phyloP scores from a whole-genome alignment of 1,284 basidiomycete genomes.

The Ceratobasidium theobromae region DNA sequence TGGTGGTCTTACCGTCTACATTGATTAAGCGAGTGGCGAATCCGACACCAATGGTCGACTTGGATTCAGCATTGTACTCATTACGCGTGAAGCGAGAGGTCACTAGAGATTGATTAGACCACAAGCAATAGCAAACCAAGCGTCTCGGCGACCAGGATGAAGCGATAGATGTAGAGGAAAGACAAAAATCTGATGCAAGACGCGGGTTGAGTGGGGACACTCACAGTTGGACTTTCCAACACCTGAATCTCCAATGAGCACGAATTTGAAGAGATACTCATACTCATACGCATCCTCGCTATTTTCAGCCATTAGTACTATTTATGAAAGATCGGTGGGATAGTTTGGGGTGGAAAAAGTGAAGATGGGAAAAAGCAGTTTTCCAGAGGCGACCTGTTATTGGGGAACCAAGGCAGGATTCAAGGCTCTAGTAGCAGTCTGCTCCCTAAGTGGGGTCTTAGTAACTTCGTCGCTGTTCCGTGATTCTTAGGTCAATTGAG shows the following conservation, averaged over 20 bases:
- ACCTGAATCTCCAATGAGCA: constrained; percentile 98
- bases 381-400: too few relatives aligned
- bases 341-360: constrained; percentile 1
- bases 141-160: neutral
- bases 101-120: constrained; percentile 41
- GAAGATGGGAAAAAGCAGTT: neutral
- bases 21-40: constrained; percentile 96
- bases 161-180: neutral
- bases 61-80: constrained; percentile 98
- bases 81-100: constrained; percentile 95
- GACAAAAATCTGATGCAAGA: neutral
- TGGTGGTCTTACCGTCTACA: constrained; percentile 95
- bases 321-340: neutral
- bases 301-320: constrained; percentile 70
- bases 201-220: constrained; percentile 37
- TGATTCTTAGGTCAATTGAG: too few relatives aligned
- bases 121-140: neutral
- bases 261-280: constrained; percentile 97
- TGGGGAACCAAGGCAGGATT: too few relatives aligned
- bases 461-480: too few relatives aligned
- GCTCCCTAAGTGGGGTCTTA: too few relatives aligned
- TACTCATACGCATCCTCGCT: too few relatives aligned
- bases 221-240: constrained; percentile 82
- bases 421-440: too few relatives aligned
- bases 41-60: constrained; percentile 99